These are phyloP conservation scores for Byssothecium circinans DNA, from an alignment of 2,329 filamentous ascomycete genomes.

Conservation along the genomic window DNA sequence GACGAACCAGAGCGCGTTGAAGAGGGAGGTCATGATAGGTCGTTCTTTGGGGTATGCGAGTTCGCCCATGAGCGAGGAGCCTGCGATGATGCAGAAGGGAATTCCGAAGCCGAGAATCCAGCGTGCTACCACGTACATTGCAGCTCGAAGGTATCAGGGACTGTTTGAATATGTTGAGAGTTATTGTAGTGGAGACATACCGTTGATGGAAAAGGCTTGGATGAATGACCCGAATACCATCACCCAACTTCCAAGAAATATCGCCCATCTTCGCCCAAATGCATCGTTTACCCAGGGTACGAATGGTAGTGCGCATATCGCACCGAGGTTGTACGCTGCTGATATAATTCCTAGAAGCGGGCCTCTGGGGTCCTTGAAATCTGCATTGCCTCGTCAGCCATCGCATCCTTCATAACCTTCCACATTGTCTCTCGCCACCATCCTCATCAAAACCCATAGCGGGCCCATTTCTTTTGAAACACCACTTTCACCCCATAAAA, in stretches of 20 bases:
- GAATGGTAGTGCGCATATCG: constrained; percentile 40
- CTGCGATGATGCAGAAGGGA: constrained; percentile 64
- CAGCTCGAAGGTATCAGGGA: constrained; percentile 17
- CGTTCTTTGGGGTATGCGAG: constrained; percentile 69
- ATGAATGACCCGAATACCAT: constrained; percentile 47
- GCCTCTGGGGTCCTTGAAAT: constrained; percentile 37
- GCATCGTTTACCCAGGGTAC: constrained; percentile 45
- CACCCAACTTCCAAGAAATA: constrained; percentile 46
- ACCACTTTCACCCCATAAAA: no score
- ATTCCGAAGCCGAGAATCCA: constrained; percentile 68
- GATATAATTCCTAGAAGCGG: constrained; percentile 47
- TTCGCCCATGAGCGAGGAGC: constrained; percentile 65
- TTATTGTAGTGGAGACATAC: constrained; percentile 8
- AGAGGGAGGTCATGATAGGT: constrained; percentile 64
- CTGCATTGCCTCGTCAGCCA: constrained; percentile 12
- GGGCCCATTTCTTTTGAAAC: no score
- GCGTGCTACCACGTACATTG: constrained; percentile 61
- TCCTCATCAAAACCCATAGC: no score
- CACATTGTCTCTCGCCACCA: background rate
- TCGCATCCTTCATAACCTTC: background rate
- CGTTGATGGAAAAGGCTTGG: constrained; percentile 26
- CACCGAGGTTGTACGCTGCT: constrained; percentile 48
- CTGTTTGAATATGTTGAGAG: background rate
- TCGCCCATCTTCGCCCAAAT: constrained; percentile 46
- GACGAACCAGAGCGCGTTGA: constrained; percentile 68